Conservation (phyloP, 495 filamentous ascomycete genomes). For the Annulohypoxylon bovei region DNA sequence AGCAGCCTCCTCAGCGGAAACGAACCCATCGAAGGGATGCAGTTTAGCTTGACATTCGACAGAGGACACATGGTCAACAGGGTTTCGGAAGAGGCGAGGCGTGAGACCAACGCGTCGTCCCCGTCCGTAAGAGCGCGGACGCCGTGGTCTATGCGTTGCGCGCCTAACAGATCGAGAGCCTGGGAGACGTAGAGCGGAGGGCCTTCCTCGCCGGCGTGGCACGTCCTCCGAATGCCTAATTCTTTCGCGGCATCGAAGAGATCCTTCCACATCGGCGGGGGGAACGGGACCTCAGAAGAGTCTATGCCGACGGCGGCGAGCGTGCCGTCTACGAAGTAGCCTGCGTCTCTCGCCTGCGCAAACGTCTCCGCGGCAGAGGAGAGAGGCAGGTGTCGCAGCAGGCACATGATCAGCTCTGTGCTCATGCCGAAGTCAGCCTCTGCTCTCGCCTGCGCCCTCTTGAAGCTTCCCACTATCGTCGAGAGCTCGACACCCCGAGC, state of each 20-base stretch:
- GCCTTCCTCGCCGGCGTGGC: constrained; percentile 82
- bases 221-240: constrained; percentile 66
- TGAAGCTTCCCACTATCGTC: constrained; percentile 69
- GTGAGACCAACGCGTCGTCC: constrained; percentile 65
- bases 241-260: constrained; percentile 64
- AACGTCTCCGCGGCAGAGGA: constrained; percentile 61
- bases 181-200: constrained; percentile 71
- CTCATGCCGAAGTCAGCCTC: constrained; percentile 70
- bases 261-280: constrained; percentile 70
- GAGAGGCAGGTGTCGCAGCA: constrained; percentile 74
- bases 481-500: constrained; percentile 68
- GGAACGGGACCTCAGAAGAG: constrained; percentile 70
- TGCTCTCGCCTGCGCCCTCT: constrained; percentile 66
- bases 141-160: constrained; percentile 77
- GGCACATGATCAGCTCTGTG: constrained; percentile 72
- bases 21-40: constrained; percentile 64
- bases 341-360: constrained; percentile 56
- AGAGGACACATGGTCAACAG: constrained; percentile 77
- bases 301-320: constrained; percentile 74
- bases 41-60: constrained; percentile 74
- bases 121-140: constrained; percentile 66
- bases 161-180: constrained; percentile 67
- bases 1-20: constrained; percentile 73
- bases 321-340: constrained; percentile 61
- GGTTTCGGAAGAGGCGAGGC: constrained; percentile 63